Evolutionary conservation across 495 filamentous ascomycete species (phyloP), one percentile per base, ranked within the genome.

Genomic region (Aspergillus saccharolyticus): DNA sequence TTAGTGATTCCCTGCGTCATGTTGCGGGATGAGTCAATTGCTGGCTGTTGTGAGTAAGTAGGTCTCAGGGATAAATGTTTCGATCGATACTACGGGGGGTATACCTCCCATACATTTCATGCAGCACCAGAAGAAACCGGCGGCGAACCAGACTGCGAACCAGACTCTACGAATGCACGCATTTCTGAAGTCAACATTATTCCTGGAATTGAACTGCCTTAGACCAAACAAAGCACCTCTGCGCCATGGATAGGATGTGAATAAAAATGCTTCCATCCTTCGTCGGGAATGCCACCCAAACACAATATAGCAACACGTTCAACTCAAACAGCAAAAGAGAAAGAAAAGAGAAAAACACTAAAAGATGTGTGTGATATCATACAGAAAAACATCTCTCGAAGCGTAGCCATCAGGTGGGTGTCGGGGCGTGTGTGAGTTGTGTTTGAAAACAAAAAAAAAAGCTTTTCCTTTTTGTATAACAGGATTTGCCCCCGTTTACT

Each of bases 301-400:
- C 63, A 70, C 54, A 70, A 51, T 22, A 22, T 63, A 49, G n/a
- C 46, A 57, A 71, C 62, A 63, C 65, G n/a, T 58, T 64, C 58
- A 57, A 68, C 65, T 69, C 56, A 72, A 61, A 52, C 54, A 65
- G 63, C 63, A 68, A 71, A 62, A 28, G 25, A 9, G 58, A 54
- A 60, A 65, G 18, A 51, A 53, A 61, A 67, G 68, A 56, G n/a
- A 55, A 48, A 64, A 50, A 70, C 57, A 62, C 58, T n/a, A 57
- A 63, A 44, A 66, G 58, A 66, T 57, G 60, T 62, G 63, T 67
- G 63, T 74, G 74, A 78, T 78, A 78, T 78, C 74, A 76, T 78
- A 78, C 75, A 78, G 67, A 69, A 70, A 67, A 39, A 39, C 33
- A 39, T 39, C 33, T 39, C 56, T 55, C 68, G 69, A 63, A 71